phyloP scores from a whole-genome alignment of 345 rosid genomes.

The Erysimum cheiranthoides region DNA sequence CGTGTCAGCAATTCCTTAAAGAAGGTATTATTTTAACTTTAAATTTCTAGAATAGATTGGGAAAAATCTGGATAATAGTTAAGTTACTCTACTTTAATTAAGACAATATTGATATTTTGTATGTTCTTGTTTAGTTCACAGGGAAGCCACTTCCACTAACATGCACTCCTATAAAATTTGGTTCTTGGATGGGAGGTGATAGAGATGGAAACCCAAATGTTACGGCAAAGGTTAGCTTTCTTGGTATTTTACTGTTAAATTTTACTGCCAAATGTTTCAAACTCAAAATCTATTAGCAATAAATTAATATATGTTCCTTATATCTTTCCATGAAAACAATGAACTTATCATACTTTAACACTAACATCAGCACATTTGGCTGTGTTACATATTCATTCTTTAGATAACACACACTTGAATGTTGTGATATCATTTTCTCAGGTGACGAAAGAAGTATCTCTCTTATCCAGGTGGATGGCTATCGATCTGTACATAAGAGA shows the following conservation, averaged over 20 bases:
- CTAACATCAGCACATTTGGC: neutral
- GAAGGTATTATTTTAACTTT: constrained; percentile 55
- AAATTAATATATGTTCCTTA: neutral
- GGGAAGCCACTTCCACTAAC: constrained; percentile 86
- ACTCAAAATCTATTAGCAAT: neutral
- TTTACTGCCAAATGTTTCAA: neutral
- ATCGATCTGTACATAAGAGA: constrained; percentile 88
- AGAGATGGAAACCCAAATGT: constrained; percentile 98
- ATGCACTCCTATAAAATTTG: constrained; percentile 87
- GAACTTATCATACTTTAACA: neutral
- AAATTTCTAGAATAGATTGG: neutral
- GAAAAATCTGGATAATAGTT: neutral
- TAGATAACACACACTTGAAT: constrained; percentile 13
- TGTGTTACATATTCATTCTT: neutral
- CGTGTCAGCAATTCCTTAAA: constrained; percentile 88
- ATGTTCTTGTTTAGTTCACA: constrained; percentile 56
- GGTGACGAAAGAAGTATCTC: constrained; percentile 95
- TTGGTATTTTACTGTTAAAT: neutral
- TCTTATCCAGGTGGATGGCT: constrained; percentile 98
- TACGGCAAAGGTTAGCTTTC: constrained; percentile 71
- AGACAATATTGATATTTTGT: constrained; percentile 15
- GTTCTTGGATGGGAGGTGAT: constrained; percentile 99
- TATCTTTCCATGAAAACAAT: neutral
- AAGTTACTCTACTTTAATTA: constrained; percentile 10
- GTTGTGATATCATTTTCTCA: constrained; percentile 49